A percentile compares a stretch with the other conserved stretches of the same genome.
Evolutionary conservation across 1,139 yeast species (phyloP).

Genomic region (Nakaseomyces nivariensis): DNA sequence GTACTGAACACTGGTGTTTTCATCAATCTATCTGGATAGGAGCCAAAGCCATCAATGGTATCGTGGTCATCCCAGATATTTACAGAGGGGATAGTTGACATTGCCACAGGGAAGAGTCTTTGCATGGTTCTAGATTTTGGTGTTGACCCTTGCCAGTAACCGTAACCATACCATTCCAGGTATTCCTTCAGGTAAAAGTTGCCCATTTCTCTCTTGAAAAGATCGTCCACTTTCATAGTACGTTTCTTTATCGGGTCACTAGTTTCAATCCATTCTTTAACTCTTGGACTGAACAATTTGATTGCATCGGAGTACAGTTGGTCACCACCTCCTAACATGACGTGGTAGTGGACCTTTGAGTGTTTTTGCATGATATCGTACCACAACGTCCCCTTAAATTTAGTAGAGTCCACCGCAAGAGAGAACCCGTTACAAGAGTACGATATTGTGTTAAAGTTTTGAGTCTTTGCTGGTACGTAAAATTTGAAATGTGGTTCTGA

Average conservation of each 20-base stretch:
- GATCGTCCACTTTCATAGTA: slow-evolving; percentile 35
- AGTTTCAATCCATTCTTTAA: slow-evolving; percentile 55
- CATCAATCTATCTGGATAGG: slow-evolving; percentile 74
- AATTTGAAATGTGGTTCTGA: slow-evolving; percentile 33
- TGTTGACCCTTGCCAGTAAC: slow-evolving; percentile 65
- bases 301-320: slow-evolving; percentile 85
- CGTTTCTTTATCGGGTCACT: slow-evolving; percentile 40
- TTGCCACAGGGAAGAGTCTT: slow-evolving; percentile 57
- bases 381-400: slow-evolving; percentile 75
- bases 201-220: slow-evolving; percentile 46
- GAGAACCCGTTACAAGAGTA: slow-evolving; percentile 94
- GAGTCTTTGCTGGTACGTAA: slow-evolving; percentile 20
- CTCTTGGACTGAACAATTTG: slow-evolving; percentile 45
- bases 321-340: slow-evolving; percentile 96
- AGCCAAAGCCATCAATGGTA: slow-evolving; percentile 91
- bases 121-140: slow-evolving; percentile 51
- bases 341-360: slow-evolving; percentile 59
- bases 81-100: slow-evolving; percentile 74
- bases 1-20: slow-evolving; percentile 51
- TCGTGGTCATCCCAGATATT: slow-evolving; percentile 89
- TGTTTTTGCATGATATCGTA: slow-evolving; percentile 69
- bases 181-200: slow-evolving; percentile 64
- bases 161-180: slow-evolving; percentile 80
- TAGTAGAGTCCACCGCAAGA: slow-evolving; percentile 53
- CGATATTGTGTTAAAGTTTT: slow-evolving; percentile 58